Percentiles rank a stretch among this genome's conserved stretches.
Evolutionary conservation across 257 asterid genomes (phyloP).

Genomic region (Scutellaria minor): DNA sequence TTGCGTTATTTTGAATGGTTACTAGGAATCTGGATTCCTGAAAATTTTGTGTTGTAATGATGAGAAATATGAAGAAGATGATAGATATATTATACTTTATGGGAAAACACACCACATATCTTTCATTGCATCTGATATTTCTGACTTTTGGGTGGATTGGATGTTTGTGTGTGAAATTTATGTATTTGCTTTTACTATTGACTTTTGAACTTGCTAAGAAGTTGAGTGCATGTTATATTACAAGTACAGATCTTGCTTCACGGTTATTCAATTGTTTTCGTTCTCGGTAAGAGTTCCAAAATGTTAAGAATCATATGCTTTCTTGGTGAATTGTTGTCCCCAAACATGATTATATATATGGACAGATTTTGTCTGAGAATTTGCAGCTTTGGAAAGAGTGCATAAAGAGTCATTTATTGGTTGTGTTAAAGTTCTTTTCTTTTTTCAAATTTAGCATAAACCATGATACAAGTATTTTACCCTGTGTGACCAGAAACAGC

Average conservation of each 20-base stretch:
- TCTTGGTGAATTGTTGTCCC: background rate
- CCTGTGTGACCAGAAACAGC: background rate
- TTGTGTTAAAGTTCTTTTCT: no score
- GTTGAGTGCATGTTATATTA: conserved; percentile 14
- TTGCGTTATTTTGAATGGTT: background rate
- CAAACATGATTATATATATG: no score
- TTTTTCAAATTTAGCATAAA: no score
- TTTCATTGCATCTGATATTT: conserved; percentile 14
- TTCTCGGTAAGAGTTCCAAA: background rate
- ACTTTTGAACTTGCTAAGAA: background rate
- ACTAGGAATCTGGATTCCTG: conserved; percentile 16
- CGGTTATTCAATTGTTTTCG: background rate
- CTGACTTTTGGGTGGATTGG: background rate
- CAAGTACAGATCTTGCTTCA: conserved; percentile 7
- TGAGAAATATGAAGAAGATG: conserved; percentile 4
- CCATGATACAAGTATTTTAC: background rate
- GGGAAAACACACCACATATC: background rate
- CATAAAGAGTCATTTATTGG: no score
- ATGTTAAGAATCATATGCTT: background rate
- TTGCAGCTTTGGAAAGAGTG: background rate
- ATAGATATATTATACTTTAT: background rate
- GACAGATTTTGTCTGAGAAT: no score
- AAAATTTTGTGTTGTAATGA: background rate
- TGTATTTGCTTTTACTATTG: background rate
- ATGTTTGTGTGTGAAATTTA: background rate